A percentile compares a stretch with the other conserved stretches of the same genome.
These are phyloP conservation scores for Venturia effusa DNA, from an alignment of 2,329 filamentous ascomycete species.

Conservation along the genomic window DNA sequence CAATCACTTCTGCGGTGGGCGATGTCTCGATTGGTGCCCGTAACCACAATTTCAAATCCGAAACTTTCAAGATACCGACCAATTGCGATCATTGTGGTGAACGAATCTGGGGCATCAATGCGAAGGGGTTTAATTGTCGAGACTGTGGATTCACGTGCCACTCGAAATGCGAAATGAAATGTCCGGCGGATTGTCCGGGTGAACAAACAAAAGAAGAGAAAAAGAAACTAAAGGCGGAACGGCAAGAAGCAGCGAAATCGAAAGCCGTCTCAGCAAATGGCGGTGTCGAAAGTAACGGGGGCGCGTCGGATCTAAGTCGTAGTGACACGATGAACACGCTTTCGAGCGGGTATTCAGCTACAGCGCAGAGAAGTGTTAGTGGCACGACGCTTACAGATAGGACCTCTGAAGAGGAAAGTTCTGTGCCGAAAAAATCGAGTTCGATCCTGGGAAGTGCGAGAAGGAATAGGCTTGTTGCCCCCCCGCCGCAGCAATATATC, in stretches of 20 bases:
- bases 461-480: slow-evolving; percentile 71
- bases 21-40: slow-evolving; percentile 87
- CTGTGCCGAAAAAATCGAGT: slow-evolving; percentile 13
- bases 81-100: slow-evolving; percentile 97
- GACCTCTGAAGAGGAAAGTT: slow-evolving; percentile 40
- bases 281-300: slow-evolving; percentile 21
- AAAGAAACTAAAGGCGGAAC: slow-evolving; percentile 81
- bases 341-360: slow-evolving; percentile 72
- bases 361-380: slow-evolving; percentile 62
- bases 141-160: slow-evolving; percentile 98
- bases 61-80: slow-evolving; percentile 97
- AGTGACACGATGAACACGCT: slow-evolving; percentile 65
- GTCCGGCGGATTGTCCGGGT: slow-evolving; percentile 88
- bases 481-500: slow-evolving; percentile 73
- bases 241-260: slow-evolving; percentile 67
- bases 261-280: slow-evolving; percentile 28
- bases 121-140: slow-evolving; percentile 90
- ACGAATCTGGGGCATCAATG: slow-evolving; percentile 90
- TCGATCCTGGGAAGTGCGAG: slow-evolving; percentile 16
- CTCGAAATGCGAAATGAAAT: slow-evolving; percentile 98
- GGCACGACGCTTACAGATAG: slow-evolving; percentile 34
- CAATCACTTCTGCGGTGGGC: slow-evolving; percentile 82
- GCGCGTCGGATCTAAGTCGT: slow-evolving; percentile 52
- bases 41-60: slow-evolving; percentile 96
- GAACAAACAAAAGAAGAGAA: slow-evolving; percentile 89